Conservation (phyloP, 176 grass and related monocot genomes). For the Tillandsia fasciculata region DNA sequence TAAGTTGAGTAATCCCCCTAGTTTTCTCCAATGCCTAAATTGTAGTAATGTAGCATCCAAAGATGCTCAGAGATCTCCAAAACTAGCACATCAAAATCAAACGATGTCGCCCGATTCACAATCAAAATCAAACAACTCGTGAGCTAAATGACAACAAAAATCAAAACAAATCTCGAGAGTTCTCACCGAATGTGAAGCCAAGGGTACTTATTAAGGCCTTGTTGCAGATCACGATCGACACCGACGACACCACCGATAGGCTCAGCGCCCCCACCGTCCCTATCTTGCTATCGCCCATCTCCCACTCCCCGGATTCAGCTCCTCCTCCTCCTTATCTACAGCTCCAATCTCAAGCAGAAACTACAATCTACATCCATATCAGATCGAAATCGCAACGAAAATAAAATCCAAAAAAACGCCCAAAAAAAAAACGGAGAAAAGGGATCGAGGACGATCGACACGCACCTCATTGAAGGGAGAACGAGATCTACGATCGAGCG, state of each 20-base stretch:
- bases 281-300: constrained; percentile 10
- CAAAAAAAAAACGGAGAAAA: neutral
- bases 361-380: neutral
- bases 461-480: neutral
- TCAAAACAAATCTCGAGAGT: neutral
- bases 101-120: neutral
- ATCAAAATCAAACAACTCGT: neutral
- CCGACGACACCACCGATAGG: constrained; percentile 9
- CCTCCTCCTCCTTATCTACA: neutral
- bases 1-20: too few species aligned
- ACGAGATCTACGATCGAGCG: constrained; percentile 1
- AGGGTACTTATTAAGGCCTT: constrained; percentile 9
- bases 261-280: constrained; percentile 10
- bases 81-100: neutral
- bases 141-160: neutral
- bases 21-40: too few species aligned
- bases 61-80: too few species aligned
- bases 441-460: neutral
- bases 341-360: neutral
- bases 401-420: neutral
- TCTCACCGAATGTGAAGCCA: constrained; percentile 11
- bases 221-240: constrained; percentile 13
- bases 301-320: neutral
- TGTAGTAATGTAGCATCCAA: too few species aligned
- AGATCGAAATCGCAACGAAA: neutral